Evolutionary conservation across 306 rosid genomes (phyloP).

Genomic region (Pterocarpus santalinus): DNA sequence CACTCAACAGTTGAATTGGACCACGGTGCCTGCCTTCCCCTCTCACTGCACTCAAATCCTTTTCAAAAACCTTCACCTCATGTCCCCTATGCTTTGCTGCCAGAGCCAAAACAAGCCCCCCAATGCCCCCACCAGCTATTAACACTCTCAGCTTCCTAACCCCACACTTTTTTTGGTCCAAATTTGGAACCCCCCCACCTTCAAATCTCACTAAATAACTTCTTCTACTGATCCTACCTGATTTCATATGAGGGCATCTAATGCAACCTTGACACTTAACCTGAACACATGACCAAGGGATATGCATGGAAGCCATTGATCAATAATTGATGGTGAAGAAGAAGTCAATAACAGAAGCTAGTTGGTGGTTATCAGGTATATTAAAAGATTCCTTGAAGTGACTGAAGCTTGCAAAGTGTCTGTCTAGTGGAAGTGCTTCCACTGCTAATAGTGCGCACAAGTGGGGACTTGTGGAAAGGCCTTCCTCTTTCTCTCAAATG

Average conservation of each 20-base stretch:
- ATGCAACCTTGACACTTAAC: conserved; percentile 12
- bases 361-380: neutral
- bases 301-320: conserved; percentile 49
- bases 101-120: conserved; percentile 57
- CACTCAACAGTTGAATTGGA: conserved; percentile 57
- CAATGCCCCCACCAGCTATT: conserved; percentile 59
- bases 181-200: conserved; percentile 32
- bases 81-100: conserved; percentile 55
- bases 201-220: conserved; percentile 20
- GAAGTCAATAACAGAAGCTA: neutral
- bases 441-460: conserved; percentile 22
- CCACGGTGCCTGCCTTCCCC: conserved; percentile 62
- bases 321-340: conserved; percentile 2
- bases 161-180: conserved; percentile 16
- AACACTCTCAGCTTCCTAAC: conserved; percentile 42
- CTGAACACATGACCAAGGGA: conserved; percentile 33
- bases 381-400: neutral
- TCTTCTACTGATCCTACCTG: conserved; percentile 25
- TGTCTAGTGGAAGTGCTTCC: neutral
- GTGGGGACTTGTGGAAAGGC: neutral
- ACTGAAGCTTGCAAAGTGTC: neutral
- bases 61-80: conserved; percentile 57
- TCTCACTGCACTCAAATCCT: conserved; percentile 57
- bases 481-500: neutral
- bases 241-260: neutral